Evolutionary conservation across 2,329 filamentous ascomycete species (phyloP).

Genomic region (Fonsecaea pedrosoi): DNA sequence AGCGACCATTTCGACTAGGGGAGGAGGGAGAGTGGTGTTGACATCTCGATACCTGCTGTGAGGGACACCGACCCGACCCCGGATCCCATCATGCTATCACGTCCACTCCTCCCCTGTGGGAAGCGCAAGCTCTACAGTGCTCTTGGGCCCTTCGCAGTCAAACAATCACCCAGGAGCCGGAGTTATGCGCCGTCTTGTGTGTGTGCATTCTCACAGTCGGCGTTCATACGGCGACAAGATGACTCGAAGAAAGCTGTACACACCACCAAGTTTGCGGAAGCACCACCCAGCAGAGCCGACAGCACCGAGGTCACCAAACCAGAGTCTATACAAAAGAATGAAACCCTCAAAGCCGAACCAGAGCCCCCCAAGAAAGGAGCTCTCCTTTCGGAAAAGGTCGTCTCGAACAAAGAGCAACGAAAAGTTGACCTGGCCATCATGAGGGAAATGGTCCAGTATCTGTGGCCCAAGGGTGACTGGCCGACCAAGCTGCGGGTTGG

Average conservation of each 20-base stretch:
- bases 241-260: slow-evolving; percentile 18
- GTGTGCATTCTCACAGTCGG: slow-evolving; percentile 20
- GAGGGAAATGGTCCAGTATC: slow-evolving; percentile 93
- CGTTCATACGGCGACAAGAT: slow-evolving; percentile 22
- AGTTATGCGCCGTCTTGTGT: not conserved
- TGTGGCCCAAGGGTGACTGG: slow-evolving; percentile 91
- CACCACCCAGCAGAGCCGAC: slow-evolving; percentile 25
- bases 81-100: slow-evolving; percentile 22
- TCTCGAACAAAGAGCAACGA: slow-evolving; percentile 82
- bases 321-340: slow-evolving; percentile 34
- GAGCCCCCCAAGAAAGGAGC: slow-evolving; percentile 57
- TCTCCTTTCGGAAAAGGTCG: slow-evolving; percentile 68
- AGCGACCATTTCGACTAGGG: not conserved
- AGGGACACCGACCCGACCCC: not conserved
- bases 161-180: not conserved
- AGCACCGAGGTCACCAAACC: slow-evolving; percentile 31
- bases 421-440: slow-evolving; percentile 99
- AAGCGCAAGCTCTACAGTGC: slow-evolving; percentile 20
- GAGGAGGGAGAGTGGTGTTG: not conserved
- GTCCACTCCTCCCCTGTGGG: slow-evolving; percentile 19
- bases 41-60: not conserved
- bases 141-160: not conserved
- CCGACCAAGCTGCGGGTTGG: slow-evolving; percentile 84
- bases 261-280: slow-evolving; percentile 25
- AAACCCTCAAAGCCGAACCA: slow-evolving; percentile 37